Evolutionary conservation across 2,329 filamentous ascomycete species (phyloP), one percentile per base, ranked within the genome.

Genomic region (Lachnellula cervina): DNA sequence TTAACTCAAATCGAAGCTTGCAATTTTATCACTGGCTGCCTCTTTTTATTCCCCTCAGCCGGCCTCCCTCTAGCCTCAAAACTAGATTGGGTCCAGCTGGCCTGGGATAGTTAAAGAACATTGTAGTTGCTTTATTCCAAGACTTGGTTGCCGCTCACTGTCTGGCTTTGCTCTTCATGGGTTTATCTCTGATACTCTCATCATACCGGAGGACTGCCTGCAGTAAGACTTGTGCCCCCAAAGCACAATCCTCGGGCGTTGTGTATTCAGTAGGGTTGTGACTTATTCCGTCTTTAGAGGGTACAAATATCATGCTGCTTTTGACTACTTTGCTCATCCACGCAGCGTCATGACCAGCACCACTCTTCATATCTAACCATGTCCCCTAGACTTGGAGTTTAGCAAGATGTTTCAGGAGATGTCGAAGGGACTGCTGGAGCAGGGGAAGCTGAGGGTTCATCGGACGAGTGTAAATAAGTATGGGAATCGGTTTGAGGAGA

Each of bases 291-390:
- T 83, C 78, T 62, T 76, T 78, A 54, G 80, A 84, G 2, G 82
- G 82, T 13, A 86, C 79, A 62, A 87, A 87, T 32, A 86, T 82
- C 83, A 87, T 87, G 44, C 78, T 78, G 2, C 82, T 83, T 44
- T 60, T 61, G 4, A 62, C 60, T 25, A 62, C 59, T 14, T 62
- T 66, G 23, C 51, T 59, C 3, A 57, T 58, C 59, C 57, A 62
- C 5, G 62, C 62, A 34, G 59, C 58, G 59, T 66, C 63, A 55
- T 66, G 64, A 0, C 64, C 64, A 23, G 64, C 64, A 16, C 59
- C 58, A 19, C 60, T 63, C 49, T 61, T 67, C 59, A 65, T 64
- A 14, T 67, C 60, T n/a, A n/a, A n/a, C n/a, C n/a, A n/a, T n/a
- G n/a, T n/a, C 58, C 62, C 5, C 68, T 67, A 21, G 66, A 76